A percentile compares a stretch with the other conserved stretches of the same genome.
Conservation (phyloP, 2,329 filamentous ascomycete genomes). For the Ascochyta clinopodiicola region DNA sequence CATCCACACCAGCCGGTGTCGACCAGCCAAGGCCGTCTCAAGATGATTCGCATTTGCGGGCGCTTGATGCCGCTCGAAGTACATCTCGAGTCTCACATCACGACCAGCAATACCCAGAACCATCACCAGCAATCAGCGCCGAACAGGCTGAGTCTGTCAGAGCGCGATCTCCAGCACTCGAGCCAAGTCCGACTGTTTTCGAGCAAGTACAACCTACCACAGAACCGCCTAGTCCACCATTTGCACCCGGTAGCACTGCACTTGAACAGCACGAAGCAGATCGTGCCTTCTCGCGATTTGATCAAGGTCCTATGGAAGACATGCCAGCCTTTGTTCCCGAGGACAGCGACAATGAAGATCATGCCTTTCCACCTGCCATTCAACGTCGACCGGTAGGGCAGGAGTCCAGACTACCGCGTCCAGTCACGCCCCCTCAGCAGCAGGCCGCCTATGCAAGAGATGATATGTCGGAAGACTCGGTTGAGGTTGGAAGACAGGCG, state of each 20-base stretch:
- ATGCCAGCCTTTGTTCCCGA: slow-evolving; percentile 81
- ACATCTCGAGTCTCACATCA: slow-evolving; percentile 35
- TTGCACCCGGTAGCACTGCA: slow-evolving; percentile 66
- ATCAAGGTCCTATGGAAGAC: slow-evolving; percentile 86
- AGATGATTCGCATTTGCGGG: slow-evolving; percentile 26
- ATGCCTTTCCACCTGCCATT: slow-evolving; percentile 26
- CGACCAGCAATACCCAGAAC: slow-evolving; percentile 29
- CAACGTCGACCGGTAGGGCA: slow-evolving; percentile 28
- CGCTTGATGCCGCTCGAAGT: slow-evolving; percentile 32
- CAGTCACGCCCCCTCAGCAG: slow-evolving; percentile 25
- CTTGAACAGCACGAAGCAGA: slow-evolving; percentile 65
- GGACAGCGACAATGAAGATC: slow-evolving; percentile 41
- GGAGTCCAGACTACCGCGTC: slow-evolving; percentile 17
- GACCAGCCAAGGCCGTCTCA: slow-evolving; percentile 23
- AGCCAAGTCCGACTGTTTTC: slow-evolving; percentile 27
- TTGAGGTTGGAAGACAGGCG: slow-evolving; percentile 48
- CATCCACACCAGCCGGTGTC: slow-evolving; percentile 19
- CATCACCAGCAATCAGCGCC: slow-evolving; percentile 31
- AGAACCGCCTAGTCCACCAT: slow-evolving; percentile 54
- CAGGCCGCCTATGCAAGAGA: slow-evolving; percentile 32
- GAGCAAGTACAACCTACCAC: slow-evolving; percentile 1
- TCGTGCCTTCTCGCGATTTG: slow-evolving; percentile 72
- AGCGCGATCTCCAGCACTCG: slow-evolving; percentile 31
- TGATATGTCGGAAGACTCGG: slow-evolving; percentile 51
- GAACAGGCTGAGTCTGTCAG: slow-evolving; percentile 31